Base-by-base conservation (phyloP, 23 red algal species). In the Gracilaria domingensis region DNA sequence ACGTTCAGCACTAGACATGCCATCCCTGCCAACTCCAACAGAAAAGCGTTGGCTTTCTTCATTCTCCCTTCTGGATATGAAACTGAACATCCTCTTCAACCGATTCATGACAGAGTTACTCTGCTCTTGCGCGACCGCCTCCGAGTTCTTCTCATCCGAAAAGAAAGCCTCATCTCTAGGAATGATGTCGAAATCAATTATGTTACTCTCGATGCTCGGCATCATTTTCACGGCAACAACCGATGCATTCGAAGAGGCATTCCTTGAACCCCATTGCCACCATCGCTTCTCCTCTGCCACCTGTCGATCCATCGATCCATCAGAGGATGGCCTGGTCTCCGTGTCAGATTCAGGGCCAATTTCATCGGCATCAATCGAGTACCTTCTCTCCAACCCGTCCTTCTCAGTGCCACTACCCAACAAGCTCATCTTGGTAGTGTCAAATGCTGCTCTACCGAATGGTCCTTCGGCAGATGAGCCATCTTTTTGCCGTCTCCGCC, bases 1-100 rank as follows among this genome's bases (percentile, higher is more conserved):
- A n/a, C 67, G 67, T 73, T 73, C 67, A 20, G 67, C 67, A 20
- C 67, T 73, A 23, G 67, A 73, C 67, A 73, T 73, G 20, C 67
- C 67, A 18, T 73, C 67, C 3, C 67, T 73, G 17, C 67, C 67
- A 44, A 73, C 67, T 14, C 67, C 67, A 20, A 73, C 67, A 40
- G 35, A 20, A 21, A 73, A 73, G 33, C 34, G 36, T 24, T 20
- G 18, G 44, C 35, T 42, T 44, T 44, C 67, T 2, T 73, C 36
- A 44, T 14, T 17, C 0, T 29, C 33, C 24, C 59, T 12, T 29
- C 59, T 30, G 4, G 2, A 9, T 8, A 73, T 44, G 21, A 73
- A 73, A 24, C 20, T 42, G 4, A 73, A 44, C 30, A 73, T 23
- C 3, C 4, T 73, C 35, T 73, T 29, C 30, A 37, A 73, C 21